Evolutionary conservation across 805 yeast species (phyloP), one percentile per base, ranked within the genome.

Genomic region (Candida andamanensis): DNA sequence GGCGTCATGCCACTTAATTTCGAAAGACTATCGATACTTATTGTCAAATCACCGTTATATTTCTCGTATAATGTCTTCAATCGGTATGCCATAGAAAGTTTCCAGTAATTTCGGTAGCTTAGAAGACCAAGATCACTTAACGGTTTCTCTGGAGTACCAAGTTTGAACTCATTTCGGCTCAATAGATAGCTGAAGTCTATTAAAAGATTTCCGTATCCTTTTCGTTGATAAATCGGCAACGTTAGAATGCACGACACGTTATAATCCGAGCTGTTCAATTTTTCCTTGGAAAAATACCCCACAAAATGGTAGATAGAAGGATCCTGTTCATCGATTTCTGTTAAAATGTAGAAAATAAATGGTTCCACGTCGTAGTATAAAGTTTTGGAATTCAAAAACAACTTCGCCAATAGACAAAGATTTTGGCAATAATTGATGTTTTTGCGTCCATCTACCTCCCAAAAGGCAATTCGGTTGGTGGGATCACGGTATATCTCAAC

Each of bases 111-210:
- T 40, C 94, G 63, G 55, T 90, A 92, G 39, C 96, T 83, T 18
- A 83, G 56, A 30, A 87, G 60, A 0, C 98, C 98, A 33, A 90
- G 60, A 42, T 83, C 89, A 44, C 92, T 80, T 36, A 90, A 65
- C 0, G 98, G 98, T 50, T 89, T 90, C 48, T 92, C 98, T 0
- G 98, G 98, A 0, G 97, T 84, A 0, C 97, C 98, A 35, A 72
- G 71, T 41, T 79, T 80, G 45, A 72, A 77, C 52, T 90, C 97
- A 36, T 75, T 68, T 31, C 81, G 64, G 1, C 92, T 74, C 29
- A 92, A 59, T 12, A 87, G 57, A 50, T 92, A 92, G 35, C 95
- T 85, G 54, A 92, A 86, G 42, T 85, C 94, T 50, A 92, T 90
- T 36, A 92, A 63, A 38, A 90, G 72, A 52, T 77, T 80, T 2